phyloP scores from a whole-genome alignment of 805 yeast genomes.

The Yarrowia divulgata region DNA sequence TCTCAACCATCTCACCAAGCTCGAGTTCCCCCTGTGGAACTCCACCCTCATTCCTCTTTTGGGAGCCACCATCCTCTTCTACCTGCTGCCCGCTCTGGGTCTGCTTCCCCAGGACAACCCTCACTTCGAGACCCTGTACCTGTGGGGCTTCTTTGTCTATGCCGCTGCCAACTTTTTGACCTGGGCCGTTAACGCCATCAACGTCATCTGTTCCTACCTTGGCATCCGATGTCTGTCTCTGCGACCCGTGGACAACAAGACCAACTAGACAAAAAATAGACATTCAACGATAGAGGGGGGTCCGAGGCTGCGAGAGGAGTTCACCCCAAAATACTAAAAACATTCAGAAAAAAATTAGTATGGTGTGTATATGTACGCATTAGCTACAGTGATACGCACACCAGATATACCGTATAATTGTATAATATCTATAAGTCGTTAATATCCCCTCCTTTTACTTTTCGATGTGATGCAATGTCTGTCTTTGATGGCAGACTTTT shows the following conservation, averaged over 20 bases:
- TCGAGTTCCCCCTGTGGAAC: slow-evolving; percentile 76
- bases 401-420: not conserved
- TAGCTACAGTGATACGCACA: too few species aligned
- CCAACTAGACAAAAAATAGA: slow-evolving; percentile 32
- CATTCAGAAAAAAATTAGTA: too few species aligned
- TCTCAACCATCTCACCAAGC: slow-evolving; percentile 84
- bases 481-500: not conserved
- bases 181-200: slow-evolving; percentile 75
- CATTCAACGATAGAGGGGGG: slow-evolving; percentile 7
- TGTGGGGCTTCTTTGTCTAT: slow-evolving; percentile 65
- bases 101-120: slow-evolving; percentile 45
- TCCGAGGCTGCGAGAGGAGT: not conserved
- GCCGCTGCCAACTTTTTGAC: slow-evolving; percentile 71
- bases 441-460: not conserved
- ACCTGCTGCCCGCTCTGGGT: slow-evolving; percentile 61
- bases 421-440: not conserved
- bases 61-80: slow-evolving; percentile 51
- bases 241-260: slow-evolving; percentile 59
- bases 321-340: not conserved
- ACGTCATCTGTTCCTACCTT: slow-evolving; percentile 78
- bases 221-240: slow-evolving; percentile 77
- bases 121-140: slow-evolving; percentile 53
- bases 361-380: too few species aligned
- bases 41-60: slow-evolving; percentile 63
- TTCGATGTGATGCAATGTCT: not conserved